Evolutionary conservation across 768 basidiomycete species (phyloP).

Genomic region (Cystofilobasidium ferigula): DNA sequence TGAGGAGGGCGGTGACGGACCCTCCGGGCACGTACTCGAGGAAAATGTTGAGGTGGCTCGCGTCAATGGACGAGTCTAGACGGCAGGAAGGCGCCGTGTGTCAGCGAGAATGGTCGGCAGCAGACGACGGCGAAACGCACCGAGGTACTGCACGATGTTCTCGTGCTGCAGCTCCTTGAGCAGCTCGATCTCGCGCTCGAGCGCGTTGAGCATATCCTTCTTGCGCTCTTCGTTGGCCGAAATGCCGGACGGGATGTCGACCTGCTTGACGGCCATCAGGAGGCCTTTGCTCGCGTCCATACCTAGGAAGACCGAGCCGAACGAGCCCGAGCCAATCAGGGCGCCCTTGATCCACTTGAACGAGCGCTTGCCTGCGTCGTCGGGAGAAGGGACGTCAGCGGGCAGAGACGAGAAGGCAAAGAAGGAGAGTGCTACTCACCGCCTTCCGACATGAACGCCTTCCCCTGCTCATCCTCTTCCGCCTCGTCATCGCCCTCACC

Average conservation of each 20-base stretch:
- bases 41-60: slow-evolving; percentile 86
- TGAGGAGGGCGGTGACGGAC: slow-evolving; percentile 75
- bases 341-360: slow-evolving; percentile 97
- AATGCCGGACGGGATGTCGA: slow-evolving; percentile 73
- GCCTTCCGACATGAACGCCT: slow-evolving; percentile 50
- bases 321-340: slow-evolving; percentile 86
- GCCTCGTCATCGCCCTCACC: slow-evolving; percentile 35
- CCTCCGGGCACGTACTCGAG: slow-evolving; percentile 94
- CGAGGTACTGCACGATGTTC: slow-evolving; percentile 53
- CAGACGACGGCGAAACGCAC: slow-evolving; percentile 44
- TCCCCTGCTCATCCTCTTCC: slow-evolving; percentile 41
- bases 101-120: not conserved
- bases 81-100: not conserved
- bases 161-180: slow-evolving; percentile 27
- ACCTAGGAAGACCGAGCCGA: slow-evolving; percentile 87
- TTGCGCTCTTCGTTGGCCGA: slow-evolving; percentile 84
- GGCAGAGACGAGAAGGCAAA: not conserved
- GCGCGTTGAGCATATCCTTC: slow-evolving; percentile 78
- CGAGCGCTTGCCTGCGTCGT: slow-evolving; percentile 43
- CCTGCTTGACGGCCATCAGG: slow-evolving; percentile 96
- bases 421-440: slow-evolving; percentile 33
- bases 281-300: slow-evolving; percentile 85
- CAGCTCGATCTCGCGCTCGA: slow-evolving; percentile 35
- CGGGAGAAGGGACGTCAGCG: not conserved
- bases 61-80: slow-evolving; percentile 84